phyloP scores from a whole-genome alignment of 371 early-diverging fungal genomes.

The Caulochytrium protostelioides region DNA sequence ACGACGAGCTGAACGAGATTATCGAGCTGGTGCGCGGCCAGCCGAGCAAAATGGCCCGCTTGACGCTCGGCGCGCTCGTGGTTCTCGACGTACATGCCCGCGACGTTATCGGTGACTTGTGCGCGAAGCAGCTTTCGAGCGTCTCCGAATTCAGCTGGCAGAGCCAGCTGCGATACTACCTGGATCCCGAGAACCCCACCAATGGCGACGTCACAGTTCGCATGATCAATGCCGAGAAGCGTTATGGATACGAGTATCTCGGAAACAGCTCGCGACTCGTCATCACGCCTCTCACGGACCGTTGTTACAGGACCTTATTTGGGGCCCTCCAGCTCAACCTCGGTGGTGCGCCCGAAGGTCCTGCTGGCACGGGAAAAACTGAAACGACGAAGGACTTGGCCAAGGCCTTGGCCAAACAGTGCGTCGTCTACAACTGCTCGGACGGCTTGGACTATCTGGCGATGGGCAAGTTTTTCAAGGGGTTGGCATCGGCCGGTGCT shows the following conservation, averaged over 20 bases:
- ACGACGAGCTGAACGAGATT: constrained; percentile 20
- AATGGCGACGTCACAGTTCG: constrained; percentile 24
- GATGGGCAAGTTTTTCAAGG: constrained; percentile 38
- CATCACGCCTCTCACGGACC: constrained; percentile 33
- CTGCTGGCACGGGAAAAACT: constrained; percentile 39
- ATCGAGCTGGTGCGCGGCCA: constrained; percentile 31
- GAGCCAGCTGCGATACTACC: constrained; percentile 32
- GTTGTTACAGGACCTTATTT: constrained; percentile 33
- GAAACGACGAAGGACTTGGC: constrained; percentile 40
- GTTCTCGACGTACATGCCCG: constrained; percentile 38
- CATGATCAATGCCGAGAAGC: constrained; percentile 31
- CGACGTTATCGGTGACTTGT: constrained; percentile 22
- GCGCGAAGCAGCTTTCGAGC: constrained; percentile 16
- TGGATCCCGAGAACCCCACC: constrained; percentile 16
- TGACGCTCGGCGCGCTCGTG: constrained; percentile 30
- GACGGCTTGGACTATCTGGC: constrained; percentile 31
- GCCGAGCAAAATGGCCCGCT: constrained; percentile 27
- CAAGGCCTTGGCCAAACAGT: constrained; percentile 37
- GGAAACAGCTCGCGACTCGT: constrained; percentile 31
- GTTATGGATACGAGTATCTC: constrained; percentile 34
- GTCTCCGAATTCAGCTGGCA: constrained; percentile 29
- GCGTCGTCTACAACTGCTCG: constrained; percentile 40
- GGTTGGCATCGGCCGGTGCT: constrained; percentile 23
- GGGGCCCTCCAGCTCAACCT: constrained; percentile 32
- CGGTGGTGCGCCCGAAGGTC: constrained; percentile 36